A percentile compares a stretch with the other conserved stretches of the same genome.
Evolutionary conservation across 2,329 filamentous ascomycete species (phyloP).

Genomic region (Chrysosporium queenslandicum): DNA sequence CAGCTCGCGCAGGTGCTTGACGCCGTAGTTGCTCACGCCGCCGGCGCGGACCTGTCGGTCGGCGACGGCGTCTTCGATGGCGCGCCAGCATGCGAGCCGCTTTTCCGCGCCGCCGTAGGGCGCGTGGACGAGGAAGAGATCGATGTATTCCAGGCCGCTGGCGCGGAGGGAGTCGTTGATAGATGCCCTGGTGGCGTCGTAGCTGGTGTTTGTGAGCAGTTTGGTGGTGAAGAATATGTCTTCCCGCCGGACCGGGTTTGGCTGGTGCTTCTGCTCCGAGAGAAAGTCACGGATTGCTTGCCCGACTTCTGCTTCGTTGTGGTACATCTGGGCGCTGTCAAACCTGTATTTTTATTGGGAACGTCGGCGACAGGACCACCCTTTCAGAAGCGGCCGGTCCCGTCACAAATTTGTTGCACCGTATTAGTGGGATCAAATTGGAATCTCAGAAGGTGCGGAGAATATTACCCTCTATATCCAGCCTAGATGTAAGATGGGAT

Average conservation of each 20-base stretch:
- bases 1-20: constrained; percentile 41
- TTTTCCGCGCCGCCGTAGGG: constrained; percentile 41
- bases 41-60: constrained; percentile 58
- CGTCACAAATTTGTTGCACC: too few relatives aligned
- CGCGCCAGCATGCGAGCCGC: constrained; percentile 47
- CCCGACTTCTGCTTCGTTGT: constrained; percentile 46
- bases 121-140: constrained; percentile 54
- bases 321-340: constrained; percentile 47
- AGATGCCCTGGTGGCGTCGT: constrained; percentile 39
- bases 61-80: constrained; percentile 50
- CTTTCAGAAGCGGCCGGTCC: too few relatives aligned
- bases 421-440: too few relatives aligned
- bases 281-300: constrained; percentile 45
- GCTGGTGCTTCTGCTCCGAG: constrained; percentile 32
- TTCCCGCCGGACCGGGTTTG: constrained; percentile 33
- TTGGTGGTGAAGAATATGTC: constrained; percentile 45
- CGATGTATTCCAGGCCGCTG: constrained; percentile 59
- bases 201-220: constrained; percentile 44
- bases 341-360: constrained; percentile 30
- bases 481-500: background rate
- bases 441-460: too few relatives aligned
- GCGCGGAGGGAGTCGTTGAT: constrained; percentile 52
- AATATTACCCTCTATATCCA: constrained; percentile 12
- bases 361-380: background rate
- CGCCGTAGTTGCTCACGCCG: constrained; percentile 65